Conservation (phyloP, 2,329 filamentous ascomycete genomes). For the Neofusicoccum kwambonambiense region DNA sequence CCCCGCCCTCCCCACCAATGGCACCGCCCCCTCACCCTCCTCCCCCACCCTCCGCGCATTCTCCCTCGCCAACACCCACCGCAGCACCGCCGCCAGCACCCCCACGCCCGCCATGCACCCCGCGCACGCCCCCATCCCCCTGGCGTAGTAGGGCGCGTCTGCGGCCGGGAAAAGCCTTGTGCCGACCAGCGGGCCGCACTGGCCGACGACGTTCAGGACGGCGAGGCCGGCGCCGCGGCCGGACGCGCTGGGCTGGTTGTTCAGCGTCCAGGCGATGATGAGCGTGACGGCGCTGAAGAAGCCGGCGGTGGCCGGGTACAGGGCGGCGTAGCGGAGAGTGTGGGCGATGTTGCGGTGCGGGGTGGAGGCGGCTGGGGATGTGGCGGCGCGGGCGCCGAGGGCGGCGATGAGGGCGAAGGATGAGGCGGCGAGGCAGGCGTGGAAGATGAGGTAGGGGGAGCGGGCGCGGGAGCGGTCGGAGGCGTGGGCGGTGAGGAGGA, state of each 20-base stretch:
- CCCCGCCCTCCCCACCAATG: not conserved
- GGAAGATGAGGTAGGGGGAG: conserved; percentile 64
- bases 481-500: conserved; percentile 68
- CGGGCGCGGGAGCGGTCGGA: conserved; percentile 68
- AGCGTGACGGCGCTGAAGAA: conserved; percentile 86
- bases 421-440: conserved; percentile 63
- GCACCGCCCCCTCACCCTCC: not conserved
- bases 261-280: conserved; percentile 84
- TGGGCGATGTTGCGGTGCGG: conserved; percentile 54
- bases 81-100: conserved; percentile 42
- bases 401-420: conserved; percentile 64
- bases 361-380: conserved; percentile 53
- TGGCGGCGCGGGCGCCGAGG: conserved; percentile 49
- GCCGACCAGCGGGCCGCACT: conserved; percentile 67
- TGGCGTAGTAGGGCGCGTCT: conserved; percentile 50
- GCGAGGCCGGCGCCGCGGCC: conserved; percentile 75
- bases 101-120: conserved; percentile 50
- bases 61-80: conserved; percentile 38
- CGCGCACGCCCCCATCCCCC: conserved; percentile 53
- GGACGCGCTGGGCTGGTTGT: conserved; percentile 71
- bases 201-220: conserved; percentile 76
- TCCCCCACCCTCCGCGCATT: conserved; percentile 25
- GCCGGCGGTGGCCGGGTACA: conserved; percentile 76
- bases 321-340: conserved; percentile 65
- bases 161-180: conserved; percentile 54